phyloP scores from a whole-genome alignment of 1,284 basidiomycete genomes.

The Macrocystidia cucumis region DNA sequence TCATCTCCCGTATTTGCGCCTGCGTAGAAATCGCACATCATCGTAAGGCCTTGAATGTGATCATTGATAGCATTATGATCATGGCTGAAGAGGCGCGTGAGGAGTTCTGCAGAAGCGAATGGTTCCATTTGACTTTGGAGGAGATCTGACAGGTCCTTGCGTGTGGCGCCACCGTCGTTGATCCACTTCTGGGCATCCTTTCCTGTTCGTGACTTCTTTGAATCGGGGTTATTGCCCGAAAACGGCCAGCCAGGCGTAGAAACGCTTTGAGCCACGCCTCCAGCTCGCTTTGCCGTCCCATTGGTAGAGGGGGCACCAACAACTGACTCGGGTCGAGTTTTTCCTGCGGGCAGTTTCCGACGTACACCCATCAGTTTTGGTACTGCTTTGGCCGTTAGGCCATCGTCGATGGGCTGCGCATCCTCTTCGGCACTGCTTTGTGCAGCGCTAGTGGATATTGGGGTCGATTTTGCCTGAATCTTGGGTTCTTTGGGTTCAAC shows the following conservation, averaged over 20 bases:
- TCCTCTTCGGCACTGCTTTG: conserved; percentile 29
- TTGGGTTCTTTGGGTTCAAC: conserved; percentile 12
- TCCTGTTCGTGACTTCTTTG: conserved; percentile 66
- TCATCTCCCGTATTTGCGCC: conserved; percentile 52
- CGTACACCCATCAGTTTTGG: conserved; percentile 57
- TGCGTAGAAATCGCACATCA: conserved; percentile 72
- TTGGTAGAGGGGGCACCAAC: too few relatives aligned
- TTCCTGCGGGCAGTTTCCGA: conserved; percentile 63
- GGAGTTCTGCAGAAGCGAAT: conserved; percentile 69
- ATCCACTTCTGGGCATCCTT: conserved; percentile 83
- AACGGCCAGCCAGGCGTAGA: too few relatives aligned
- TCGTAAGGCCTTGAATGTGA: conserved; percentile 71
- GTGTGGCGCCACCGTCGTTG: conserved; percentile 72
- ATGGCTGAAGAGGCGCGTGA: conserved; percentile 86
- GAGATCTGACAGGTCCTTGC: conserved; percentile 84
- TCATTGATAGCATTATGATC: conserved; percentile 97
- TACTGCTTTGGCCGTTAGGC: conserved; percentile 22
- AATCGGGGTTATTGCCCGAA: conserved; percentile 61
- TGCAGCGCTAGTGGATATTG: conserved; percentile 18
- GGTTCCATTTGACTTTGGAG: conserved; percentile 91
- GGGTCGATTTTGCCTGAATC: conserved; percentile 15
- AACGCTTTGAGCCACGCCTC: too few relatives aligned
- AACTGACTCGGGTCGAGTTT: conserved; percentile 53
- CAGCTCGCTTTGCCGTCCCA: too few relatives aligned
- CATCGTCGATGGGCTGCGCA: conserved; percentile 22